These are phyloP conservation scores for Endocarpon pusillum DNA, from an alignment of 495 filamentous ascomycete genomes.

Conservation along the genomic window DNA sequence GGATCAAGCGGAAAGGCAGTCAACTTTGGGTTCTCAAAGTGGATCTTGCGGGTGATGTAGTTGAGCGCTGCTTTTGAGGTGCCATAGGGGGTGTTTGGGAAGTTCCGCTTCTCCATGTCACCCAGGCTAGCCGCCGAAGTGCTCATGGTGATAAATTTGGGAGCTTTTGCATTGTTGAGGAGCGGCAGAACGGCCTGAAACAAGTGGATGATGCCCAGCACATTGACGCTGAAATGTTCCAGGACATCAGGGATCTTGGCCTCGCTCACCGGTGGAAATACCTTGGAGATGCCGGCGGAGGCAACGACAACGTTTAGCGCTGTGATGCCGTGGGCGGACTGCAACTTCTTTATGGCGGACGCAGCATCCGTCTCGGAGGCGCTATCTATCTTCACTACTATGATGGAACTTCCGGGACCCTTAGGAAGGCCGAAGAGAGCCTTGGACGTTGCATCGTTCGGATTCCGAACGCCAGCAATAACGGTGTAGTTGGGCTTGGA, in stretches of 20 bases:
- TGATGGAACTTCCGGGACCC: conserved; percentile 17
- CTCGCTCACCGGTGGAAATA: conserved; percentile 7
- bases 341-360: conserved; percentile 13
- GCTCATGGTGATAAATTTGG: conserved; percentile 22
- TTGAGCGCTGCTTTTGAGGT: conserved; percentile 22
- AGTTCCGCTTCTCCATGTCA: conserved; percentile 7
- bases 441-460: conserved; percentile 11
- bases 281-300: conserved; percentile 25
- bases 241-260: conserved; percentile 15
- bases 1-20: conserved; percentile 18
- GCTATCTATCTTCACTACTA: conserved; percentile 26
- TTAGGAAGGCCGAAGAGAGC: conserved; percentile 13
- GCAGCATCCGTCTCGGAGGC: conserved; percentile 14
- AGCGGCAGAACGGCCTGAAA: conserved; percentile 23
- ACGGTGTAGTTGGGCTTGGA: conserved; percentile 26
- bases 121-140: conserved; percentile 6
- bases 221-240: conserved; percentile 24
- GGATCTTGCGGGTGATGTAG: conserved; percentile 21
- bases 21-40: conserved; percentile 21
- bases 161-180: conserved; percentile 16
- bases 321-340: conserved; percentile 14
- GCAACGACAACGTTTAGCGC: conserved; percentile 33
- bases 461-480: conserved; percentile 28
- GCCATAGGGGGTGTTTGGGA: conserved; percentile 22
- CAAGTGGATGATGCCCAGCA: conserved; percentile 17